Conservation (phyloP, 306 rosid species). For the Geum urbanum region DNA sequence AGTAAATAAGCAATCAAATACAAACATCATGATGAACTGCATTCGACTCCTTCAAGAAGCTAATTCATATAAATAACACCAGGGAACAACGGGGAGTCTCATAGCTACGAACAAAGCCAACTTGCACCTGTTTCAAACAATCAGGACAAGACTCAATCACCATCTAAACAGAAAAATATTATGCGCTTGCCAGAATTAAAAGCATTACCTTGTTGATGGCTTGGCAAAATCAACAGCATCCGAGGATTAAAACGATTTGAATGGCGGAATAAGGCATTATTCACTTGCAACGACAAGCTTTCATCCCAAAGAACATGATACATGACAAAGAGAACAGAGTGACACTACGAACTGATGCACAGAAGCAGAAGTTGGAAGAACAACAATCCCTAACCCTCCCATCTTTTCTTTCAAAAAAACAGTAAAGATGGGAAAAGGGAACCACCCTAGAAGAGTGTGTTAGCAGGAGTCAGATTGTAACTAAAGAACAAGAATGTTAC, state of each 20-base stretch:
- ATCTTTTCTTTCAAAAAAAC: conserved; percentile 62
- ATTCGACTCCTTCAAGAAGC: conserved; percentile 2
- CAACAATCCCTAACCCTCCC: conserved; percentile 37
- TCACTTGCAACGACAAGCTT: conserved; percentile 7
- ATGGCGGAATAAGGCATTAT: conserved; percentile 21
- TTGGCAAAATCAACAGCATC: conserved; percentile 40
- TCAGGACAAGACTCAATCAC: neutral
- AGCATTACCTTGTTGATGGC: conserved; percentile 45
- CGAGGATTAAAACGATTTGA: conserved; percentile 19
- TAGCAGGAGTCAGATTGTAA: conserved; percentile 23
- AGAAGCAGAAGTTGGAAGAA: conserved; percentile 28
- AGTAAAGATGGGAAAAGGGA: conserved; percentile 48
- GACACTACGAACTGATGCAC: conserved; percentile 29
- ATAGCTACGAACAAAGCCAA: neutral
- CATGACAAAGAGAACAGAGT: conserved; percentile 26
- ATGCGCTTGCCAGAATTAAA: neutral
- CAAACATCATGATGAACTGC: neutral
- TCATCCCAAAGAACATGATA: conserved; percentile 10
- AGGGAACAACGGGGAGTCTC: neutral
- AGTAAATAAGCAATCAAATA: neutral
- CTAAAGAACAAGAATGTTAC: conserved; percentile 19
- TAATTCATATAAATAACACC: neutral
- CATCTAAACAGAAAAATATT: neutral
- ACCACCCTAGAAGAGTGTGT: conserved; percentile 31
- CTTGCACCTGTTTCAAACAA: conserved; percentile 41